Evolutionary conservation across 2,329 filamentous ascomycete species (phyloP).

Genomic region (Chrysoporthe austroafricana): DNA sequence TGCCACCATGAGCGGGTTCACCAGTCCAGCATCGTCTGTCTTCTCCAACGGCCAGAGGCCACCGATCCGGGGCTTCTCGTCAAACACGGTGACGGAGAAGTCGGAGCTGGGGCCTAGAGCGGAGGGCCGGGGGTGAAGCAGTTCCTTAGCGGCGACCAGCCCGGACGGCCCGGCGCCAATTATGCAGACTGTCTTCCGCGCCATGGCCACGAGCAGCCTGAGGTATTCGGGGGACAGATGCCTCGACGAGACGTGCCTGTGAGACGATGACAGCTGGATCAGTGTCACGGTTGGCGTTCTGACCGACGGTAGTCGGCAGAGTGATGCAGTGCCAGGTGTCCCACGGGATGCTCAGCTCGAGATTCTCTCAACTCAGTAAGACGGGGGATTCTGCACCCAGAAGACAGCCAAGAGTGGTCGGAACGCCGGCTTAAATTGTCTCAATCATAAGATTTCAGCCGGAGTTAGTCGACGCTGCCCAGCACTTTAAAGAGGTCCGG

Average conservation of each 20-base stretch:
- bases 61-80: constrained; percentile 67
- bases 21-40: constrained; percentile 52
- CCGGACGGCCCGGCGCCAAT: constrained; percentile 70
- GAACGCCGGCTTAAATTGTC: not conserved
- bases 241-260: not conserved
- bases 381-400: not conserved
- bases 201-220: constrained; percentile 35
- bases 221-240: too few relatives aligned
- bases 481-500: not conserved
- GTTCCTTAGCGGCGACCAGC: constrained; percentile 72
- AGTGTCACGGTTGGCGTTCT: constrained; percentile 7
- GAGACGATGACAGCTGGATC: not conserved
- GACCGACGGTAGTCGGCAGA: not conserved
- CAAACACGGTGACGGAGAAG: constrained; percentile 73
- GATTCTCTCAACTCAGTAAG: not conserved
- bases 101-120: constrained; percentile 39
- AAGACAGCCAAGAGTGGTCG: not conserved
- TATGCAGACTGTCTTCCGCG: constrained; percentile 55
- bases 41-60: constrained; percentile 73
- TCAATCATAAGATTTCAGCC: not conserved
- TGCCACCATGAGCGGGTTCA: constrained; percentile 69
- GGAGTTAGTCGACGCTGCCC: not conserved
- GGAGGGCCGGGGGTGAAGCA: constrained; percentile 57
- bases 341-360: not conserved
- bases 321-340: not conserved